Percentiles rank a stretch among this genome's conserved stretches.
phyloP scores from a whole-genome alignment of 345 rosid genomes.

The Bruguiera parviflora region DNA sequence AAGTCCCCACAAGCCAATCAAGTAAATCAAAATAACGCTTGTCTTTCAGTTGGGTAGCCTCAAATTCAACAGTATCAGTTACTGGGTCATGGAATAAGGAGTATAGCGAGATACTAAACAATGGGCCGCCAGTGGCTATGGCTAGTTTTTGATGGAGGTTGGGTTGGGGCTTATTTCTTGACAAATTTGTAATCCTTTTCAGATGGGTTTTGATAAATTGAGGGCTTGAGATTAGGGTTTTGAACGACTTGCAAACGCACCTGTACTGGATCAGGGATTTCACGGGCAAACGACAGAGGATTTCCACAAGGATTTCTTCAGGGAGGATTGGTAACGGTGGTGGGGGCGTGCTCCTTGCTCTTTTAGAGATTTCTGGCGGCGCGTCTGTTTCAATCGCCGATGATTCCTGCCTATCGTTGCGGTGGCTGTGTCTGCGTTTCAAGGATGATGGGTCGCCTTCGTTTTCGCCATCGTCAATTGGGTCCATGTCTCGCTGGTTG shows the following conservation, averaged over 20 bases:
- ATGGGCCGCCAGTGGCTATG: not conserved
- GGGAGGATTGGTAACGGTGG: not conserved
- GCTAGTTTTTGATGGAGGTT: not conserved
- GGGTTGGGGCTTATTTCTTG: not conserved
- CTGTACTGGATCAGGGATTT: conserved; percentile 3
- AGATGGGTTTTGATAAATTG: conserved; percentile 9
- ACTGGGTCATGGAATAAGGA: conserved; percentile 1
- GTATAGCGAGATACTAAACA: not conserved
- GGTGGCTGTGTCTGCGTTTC: too few relatives aligned
- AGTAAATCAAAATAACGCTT: not conserved
- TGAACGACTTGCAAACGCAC: conserved; percentile 18
- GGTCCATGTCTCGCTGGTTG: too few relatives aligned
- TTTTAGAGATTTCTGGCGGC: too few relatives aligned
- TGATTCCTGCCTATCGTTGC: too few relatives aligned
- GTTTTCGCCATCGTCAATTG: too few relatives aligned
- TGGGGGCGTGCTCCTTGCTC: not conserved
- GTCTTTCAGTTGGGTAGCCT: not conserved
- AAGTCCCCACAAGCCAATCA: conserved; percentile 16
- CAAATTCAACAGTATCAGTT: conserved; percentile 1
- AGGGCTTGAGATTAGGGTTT: conserved; percentile 8
- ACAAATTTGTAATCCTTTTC: not conserved
- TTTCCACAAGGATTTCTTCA: not conserved
- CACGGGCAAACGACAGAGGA: conserved; percentile 10
- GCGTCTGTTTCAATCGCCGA: too few relatives aligned
- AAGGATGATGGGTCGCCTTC: too few relatives aligned